These are phyloP conservation scores for Triticum monococcum DNA, from an alignment of 176 grass and related monocot species.

Conservation along the genomic window DNA sequence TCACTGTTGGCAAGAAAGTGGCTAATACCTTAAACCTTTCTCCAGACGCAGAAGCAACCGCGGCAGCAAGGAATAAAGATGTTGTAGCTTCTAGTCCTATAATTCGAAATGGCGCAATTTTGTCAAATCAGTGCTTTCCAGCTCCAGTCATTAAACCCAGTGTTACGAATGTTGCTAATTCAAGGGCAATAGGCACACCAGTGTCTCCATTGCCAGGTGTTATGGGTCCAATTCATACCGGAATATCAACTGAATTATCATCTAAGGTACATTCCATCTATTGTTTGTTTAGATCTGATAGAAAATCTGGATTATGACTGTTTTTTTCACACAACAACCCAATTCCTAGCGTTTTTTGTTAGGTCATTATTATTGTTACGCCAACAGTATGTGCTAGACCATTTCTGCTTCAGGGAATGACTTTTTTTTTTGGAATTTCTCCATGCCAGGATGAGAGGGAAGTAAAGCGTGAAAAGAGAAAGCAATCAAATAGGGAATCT, in stretches of 20 bases:
- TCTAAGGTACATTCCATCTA: constrained; percentile 49
- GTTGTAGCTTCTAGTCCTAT: constrained; percentile 36
- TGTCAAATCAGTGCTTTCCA: constrained; percentile 44
- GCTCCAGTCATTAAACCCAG: constrained; percentile 51
- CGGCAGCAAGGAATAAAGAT: constrained; percentile 48
- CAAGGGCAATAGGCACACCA: constrained; percentile 36
- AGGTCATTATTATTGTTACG: background rate
- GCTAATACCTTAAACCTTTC: constrained; percentile 35
- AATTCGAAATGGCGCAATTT: constrained; percentile 34
- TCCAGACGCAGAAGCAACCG: constrained; percentile 43
- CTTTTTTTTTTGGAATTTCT: background rate
- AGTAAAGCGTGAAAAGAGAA: constrained; percentile 75
- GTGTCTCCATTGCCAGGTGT: constrained; percentile 29
- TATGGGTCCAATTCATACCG: constrained; percentile 35
- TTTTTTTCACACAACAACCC: background rate
- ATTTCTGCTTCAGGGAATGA: background rate
- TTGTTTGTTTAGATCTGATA: background rate
- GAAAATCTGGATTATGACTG: background rate
- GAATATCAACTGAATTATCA: constrained; percentile 56
- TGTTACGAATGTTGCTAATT: constrained; percentile 41
- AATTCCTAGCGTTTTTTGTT: background rate
- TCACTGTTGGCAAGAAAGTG: constrained; percentile 23
- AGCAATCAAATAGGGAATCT: constrained; percentile 94
- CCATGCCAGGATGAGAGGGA: constrained; percentile 68
- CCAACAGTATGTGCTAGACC: background rate